phyloP scores from a whole-genome alignment of 2,329 filamentous ascomycete genomes.

The Claviceps sp. region DNA sequence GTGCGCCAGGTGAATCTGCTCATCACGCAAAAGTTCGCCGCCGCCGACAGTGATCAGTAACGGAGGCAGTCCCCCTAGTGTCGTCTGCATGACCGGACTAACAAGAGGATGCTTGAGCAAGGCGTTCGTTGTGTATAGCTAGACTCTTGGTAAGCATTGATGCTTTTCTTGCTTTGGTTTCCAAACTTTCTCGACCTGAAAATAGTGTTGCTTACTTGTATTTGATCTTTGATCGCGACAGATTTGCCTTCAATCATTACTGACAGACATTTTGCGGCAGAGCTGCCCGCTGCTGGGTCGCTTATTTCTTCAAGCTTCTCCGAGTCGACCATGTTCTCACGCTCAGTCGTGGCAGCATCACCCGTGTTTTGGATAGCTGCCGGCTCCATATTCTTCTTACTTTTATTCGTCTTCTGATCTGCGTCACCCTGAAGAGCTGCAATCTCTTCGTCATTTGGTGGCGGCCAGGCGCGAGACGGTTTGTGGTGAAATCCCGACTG shows the following conservation, averaged over 20 bases:
- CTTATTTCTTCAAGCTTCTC: constrained; percentile 11
- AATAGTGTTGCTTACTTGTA: constrained; percentile 47
- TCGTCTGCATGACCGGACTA: constrained; percentile 77
- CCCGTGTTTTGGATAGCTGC: constrained; percentile 13
- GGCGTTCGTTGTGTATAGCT: constrained; percentile 69
- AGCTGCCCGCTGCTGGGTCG: constrained; percentile 14
- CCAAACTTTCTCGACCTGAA: not conserved
- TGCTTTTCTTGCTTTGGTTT: not conserved
- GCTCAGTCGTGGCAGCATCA: constrained; percentile 23
- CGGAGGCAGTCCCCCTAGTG: constrained; percentile 79
- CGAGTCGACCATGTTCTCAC: constrained; percentile 11
- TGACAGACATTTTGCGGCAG: constrained; percentile 32
- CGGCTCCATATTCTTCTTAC: constrained; percentile 11
- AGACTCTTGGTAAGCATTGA: constrained; percentile 11
- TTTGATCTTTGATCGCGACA: constrained; percentile 75
- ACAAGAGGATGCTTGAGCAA: constrained; percentile 78
- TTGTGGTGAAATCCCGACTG: constrained; percentile 78
- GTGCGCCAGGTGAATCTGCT: constrained; percentile 90
- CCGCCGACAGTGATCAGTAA: constrained; percentile 78
- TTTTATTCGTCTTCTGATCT: constrained; percentile 22
- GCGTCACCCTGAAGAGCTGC: constrained; percentile 37
- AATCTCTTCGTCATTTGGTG: constrained; percentile 68
- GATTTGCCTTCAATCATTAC: constrained; percentile 58
- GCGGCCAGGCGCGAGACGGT: constrained; percentile 84
- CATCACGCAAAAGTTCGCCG: constrained; percentile 79